phyloP scores from a whole-genome alignment of 495 filamentous ascomycete species.

The Sordaria brevicollis region DNA sequence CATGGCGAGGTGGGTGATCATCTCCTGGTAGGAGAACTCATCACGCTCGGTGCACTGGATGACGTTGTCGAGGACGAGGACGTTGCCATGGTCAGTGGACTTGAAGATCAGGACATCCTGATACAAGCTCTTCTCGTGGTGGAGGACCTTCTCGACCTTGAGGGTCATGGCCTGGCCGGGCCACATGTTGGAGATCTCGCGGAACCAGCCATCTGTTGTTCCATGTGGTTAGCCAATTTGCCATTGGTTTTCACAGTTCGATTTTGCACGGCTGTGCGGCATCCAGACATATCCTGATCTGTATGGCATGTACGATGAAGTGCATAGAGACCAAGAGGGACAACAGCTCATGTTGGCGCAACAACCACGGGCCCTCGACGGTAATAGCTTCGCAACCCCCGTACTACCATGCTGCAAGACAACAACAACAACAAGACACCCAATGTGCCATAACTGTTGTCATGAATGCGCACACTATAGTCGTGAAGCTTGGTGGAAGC shows the following conservation, averaged over 20 bases:
- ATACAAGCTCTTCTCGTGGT: constrained; percentile 98
- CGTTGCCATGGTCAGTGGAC: constrained; percentile 89
- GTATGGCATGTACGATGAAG: not conserved
- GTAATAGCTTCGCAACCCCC: not conserved
- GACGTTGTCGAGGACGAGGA: constrained; percentile 97
- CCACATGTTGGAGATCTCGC: constrained; percentile 96
- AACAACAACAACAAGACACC: not conserved
- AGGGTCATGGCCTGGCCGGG: constrained; percentile 98
- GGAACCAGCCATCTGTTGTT: constrained; percentile 96
- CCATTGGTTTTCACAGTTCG: not conserved
- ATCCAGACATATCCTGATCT: not conserved
- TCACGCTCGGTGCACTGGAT: constrained; percentile 98
- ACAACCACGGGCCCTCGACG: not conserved
- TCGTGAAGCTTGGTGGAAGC: not conserved
- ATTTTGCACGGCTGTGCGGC: not conserved
- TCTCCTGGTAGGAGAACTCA: constrained; percentile 99
- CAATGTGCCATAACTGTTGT: not conserved
- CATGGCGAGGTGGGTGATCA: constrained; percentile 99
- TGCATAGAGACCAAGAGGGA: not conserved
- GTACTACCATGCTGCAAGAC: not conserved
- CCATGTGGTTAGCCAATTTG: not conserved
- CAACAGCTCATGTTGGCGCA: not conserved
- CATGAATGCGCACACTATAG: not conserved
- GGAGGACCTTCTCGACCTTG: constrained; percentile 92
- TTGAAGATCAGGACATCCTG: constrained; percentile 98